Conservation (phyloP, 2,329 filamentous ascomycete species). For the Trichoderma sp. region DNA sequence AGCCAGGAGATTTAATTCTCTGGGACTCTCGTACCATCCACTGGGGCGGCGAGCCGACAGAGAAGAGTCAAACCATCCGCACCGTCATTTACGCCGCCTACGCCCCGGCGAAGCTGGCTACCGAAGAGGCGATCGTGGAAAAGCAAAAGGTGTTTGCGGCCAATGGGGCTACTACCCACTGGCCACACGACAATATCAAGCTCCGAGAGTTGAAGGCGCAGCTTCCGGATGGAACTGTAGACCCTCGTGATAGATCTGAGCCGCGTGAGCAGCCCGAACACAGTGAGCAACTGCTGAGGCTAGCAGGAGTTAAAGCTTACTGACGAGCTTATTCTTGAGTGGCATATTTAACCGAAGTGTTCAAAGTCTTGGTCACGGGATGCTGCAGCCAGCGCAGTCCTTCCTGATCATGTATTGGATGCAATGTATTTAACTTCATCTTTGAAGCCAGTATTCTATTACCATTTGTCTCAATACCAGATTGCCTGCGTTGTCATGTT, state of each 20-base stretch:
- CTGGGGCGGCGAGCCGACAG: not conserved
- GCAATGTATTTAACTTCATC: too few relatives aligned
- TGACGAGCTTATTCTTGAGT: not conserved
- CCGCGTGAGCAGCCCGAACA: not conserved
- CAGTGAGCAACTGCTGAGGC: not conserved
- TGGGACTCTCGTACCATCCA: not conserved
- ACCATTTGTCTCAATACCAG: not conserved
- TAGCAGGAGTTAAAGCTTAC: not conserved
- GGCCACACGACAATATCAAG: not conserved
- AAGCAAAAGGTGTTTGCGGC: not conserved
- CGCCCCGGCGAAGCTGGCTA: not conserved
- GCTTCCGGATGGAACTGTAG: not conserved
- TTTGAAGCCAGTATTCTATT: not conserved
- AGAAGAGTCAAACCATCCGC: not conserved
- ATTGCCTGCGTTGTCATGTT: too few relatives aligned
- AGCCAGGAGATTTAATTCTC: not conserved
- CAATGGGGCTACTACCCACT: not conserved
- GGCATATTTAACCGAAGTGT: not conserved
- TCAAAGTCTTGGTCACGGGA: too few relatives aligned
- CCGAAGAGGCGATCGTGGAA: not conserved
- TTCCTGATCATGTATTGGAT: not conserved
- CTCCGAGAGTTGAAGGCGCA: not conserved
- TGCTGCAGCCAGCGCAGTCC: not conserved
- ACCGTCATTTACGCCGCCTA: not conserved
- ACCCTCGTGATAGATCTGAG: not conserved